These are phyloP conservation scores for Aspergillus versicolor DNA, from an alignment of 2,329 filamentous ascomycete species.

Conservation along the genomic window DNA sequence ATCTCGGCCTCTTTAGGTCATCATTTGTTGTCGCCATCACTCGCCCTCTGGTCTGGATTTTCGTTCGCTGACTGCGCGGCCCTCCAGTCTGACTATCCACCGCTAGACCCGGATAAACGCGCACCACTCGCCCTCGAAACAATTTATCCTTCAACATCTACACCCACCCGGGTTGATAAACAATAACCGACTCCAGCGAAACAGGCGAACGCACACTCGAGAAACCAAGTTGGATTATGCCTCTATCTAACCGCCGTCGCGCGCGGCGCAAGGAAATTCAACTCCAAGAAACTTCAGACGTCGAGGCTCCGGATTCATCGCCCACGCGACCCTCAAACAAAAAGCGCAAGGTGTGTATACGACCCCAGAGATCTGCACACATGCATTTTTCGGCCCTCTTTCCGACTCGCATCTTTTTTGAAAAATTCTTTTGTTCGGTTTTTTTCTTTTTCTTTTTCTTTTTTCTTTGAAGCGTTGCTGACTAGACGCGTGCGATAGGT, in stretches of 20 bases:
- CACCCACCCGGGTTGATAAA: neutral
- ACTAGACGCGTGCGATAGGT: slow-evolving; percentile 24
- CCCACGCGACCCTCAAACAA: slow-evolving; percentile 47
- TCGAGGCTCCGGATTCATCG: slow-evolving; percentile 48
- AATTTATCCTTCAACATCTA: neutral
- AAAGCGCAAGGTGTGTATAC: slow-evolving; percentile 46
- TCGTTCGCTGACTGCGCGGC: neutral
- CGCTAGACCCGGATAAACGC: neutral
- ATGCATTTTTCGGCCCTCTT: neutral
- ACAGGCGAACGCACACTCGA: slow-evolving; percentile 3
- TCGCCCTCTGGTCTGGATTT: slow-evolving; percentile 7
- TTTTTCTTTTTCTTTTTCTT: neutral
- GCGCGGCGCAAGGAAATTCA: slow-evolving; percentile 47
- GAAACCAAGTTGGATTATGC: slow-evolving; percentile 29
- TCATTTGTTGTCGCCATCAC: slow-evolving; percentile 10
- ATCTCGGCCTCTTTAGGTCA: slow-evolving; percentile 17
- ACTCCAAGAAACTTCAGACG: slow-evolving; percentile 46
- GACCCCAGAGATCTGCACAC: neutral
- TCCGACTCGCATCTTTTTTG: neutral
- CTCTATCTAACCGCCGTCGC: slow-evolving; percentile 45
- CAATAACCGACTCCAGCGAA: neutral
- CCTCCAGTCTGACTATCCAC: neutral
- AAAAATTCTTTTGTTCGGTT: neutral
- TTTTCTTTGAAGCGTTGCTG: neutral
- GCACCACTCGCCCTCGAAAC: neutral